Conservation (phyloP, 306 rosid species). For the Dalbergia oliveri region DNA sequence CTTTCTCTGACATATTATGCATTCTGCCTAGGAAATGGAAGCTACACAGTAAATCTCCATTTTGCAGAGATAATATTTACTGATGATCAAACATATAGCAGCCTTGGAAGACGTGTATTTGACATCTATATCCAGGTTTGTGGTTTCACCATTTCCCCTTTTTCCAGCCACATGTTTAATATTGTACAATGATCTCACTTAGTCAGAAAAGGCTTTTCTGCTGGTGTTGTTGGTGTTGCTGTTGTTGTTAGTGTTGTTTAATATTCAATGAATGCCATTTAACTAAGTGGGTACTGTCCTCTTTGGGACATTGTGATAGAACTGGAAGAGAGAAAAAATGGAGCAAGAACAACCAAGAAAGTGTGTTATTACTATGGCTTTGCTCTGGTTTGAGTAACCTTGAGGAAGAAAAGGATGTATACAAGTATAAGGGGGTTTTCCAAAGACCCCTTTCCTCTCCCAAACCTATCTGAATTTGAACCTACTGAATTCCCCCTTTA, state of each 20-base stretch:
- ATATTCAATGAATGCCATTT: background rate
- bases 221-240: background rate
- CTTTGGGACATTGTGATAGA: background rate
- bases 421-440: no score
- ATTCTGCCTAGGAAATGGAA: constrained; percentile 64
- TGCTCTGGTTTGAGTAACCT: no score
- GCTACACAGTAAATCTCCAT: constrained; percentile 58
- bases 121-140: constrained; percentile 69
- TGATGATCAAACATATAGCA: constrained; percentile 40
- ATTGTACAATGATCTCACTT: background rate
- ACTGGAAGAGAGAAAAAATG: no score
- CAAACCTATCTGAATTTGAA: no score
- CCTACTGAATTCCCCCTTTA: no score
- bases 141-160: constrained; percentile 21
- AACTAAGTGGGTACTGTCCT: background rate
- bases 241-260: background rate
- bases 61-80: constrained; percentile 65
- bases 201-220: background rate
- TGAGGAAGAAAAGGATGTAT: no score
- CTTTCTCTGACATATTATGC: constrained; percentile 71
- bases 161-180: background rate
- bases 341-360: no score
- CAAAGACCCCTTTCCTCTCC: no score
- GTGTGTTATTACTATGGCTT: no score
- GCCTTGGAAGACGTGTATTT: constrained; percentile 67